These are phyloP conservation scores for Boletus sensibilis DNA, from an alignment of 768 basidiomycete genomes.

Conservation along the genomic window DNA sequence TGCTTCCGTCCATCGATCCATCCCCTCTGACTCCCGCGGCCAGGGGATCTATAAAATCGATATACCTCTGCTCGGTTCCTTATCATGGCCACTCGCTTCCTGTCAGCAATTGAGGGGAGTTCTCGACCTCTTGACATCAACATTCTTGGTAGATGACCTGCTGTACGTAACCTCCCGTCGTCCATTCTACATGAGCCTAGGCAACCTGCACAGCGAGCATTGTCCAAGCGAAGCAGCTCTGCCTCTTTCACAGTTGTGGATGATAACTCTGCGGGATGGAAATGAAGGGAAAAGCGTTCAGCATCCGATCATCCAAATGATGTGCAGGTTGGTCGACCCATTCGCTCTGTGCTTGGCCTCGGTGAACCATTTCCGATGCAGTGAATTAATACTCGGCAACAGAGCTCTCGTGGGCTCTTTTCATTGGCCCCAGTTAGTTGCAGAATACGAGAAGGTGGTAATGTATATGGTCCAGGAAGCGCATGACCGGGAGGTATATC, in stretches of 20 bases:
- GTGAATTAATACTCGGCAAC: slow-evolving; percentile 4
- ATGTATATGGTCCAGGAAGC: slow-evolving; percentile 8
- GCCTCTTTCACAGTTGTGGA: neutral
- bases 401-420: slow-evolving; percentile 8
- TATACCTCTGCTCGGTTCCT: too few species aligned
- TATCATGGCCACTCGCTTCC: neutral
- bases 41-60: too few species aligned
- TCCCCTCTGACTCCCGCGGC: too few species aligned
- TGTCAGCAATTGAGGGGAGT: neutral
- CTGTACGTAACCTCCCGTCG: neutral
- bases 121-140: neutral
- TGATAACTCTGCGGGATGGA: neutral
- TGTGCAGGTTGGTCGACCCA: slow-evolving; percentile 9
- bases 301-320: neutral
- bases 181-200: neutral
- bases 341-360: neutral
- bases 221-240: neutral
- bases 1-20: too few species aligned
- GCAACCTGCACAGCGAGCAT: neutral
- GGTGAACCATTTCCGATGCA: neutral
- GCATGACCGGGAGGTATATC: slow-evolving; percentile 3
- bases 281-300: neutral
- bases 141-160: neutral
- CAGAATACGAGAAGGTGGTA: neutral
- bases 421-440: slow-evolving; percentile 13